These are phyloP conservation scores for Eutrema salsugineum DNA, from an alignment of 441 rosid species.

Conservation along the genomic window DNA sequence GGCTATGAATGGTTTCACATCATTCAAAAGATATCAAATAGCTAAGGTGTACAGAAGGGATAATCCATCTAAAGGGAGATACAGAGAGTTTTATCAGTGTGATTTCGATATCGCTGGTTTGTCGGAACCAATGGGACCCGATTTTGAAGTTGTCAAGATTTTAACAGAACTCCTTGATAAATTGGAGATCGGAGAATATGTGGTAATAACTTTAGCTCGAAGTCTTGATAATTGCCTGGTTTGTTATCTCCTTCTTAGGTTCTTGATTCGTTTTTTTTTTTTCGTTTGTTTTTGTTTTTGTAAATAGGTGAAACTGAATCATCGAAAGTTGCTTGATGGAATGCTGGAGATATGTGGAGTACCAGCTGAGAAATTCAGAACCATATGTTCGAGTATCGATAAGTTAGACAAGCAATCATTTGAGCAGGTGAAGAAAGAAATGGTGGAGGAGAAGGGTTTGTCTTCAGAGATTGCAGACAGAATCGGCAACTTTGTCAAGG, in stretches of 20 bases:
- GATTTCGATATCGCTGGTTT: slow-evolving; percentile 95
- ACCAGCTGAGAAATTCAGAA: slow-evolving; percentile 55
- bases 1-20: slow-evolving; percentile 87
- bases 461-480: slow-evolving; percentile 62
- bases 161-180: slow-evolving; percentile 83
- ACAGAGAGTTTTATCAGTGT: slow-evolving; percentile 93
- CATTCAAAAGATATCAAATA: slow-evolving; percentile 84
- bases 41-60: slow-evolving; percentile 91
- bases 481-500: slow-evolving; percentile 77
- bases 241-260: neutral
- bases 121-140: slow-evolving; percentile 92
- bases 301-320: slow-evolving; percentile 92
- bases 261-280: neutral
- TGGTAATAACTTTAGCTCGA: slow-evolving; percentile 39
- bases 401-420: slow-evolving; percentile 58
- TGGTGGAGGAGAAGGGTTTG: slow-evolving; percentile 94
- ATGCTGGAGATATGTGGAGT: slow-evolving; percentile 68
- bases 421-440: slow-evolving; percentile 85
- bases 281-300: too few relatives aligned
- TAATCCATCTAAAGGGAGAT: slow-evolving; percentile 94
- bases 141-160: slow-evolving; percentile 74
- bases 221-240: neutral
- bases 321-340: slow-evolving; percentile 81
- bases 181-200: slow-evolving; percentile 79
- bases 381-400: slow-evolving; percentile 60